phyloP scores from a whole-genome alignment of 257 asterid genomes.

The Penstemon newberryi region DNA sequence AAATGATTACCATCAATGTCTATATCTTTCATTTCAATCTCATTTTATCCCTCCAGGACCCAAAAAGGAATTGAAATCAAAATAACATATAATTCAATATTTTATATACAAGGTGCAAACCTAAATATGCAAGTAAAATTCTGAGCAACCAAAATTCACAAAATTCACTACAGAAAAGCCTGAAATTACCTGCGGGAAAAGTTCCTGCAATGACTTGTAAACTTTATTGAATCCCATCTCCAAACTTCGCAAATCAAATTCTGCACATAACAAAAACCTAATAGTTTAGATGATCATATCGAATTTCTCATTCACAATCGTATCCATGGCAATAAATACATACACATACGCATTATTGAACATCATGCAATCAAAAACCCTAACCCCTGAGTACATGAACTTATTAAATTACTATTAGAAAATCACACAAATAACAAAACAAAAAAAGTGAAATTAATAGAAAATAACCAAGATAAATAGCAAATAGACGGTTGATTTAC shows the following conservation, averaged over 20 bases:
- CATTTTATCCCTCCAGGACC: not conserved
- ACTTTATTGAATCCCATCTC: conserved; percentile 40
- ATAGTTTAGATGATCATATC: conserved; percentile 10
- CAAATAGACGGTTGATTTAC: conserved; percentile 1
- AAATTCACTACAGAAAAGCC: not conserved
- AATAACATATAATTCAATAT: not conserved
- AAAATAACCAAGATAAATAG: conserved; percentile 6
- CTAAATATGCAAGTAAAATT: not conserved
- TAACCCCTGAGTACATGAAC: conserved; percentile 7
- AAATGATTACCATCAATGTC: not conserved
- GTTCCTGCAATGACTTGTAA: conserved; percentile 29
- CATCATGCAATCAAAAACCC: conserved; percentile 26
- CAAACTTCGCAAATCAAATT: conserved; percentile 22
- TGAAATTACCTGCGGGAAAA: conserved; percentile 51
- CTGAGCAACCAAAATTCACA: conserved; percentile 5
- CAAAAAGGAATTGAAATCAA: not conserved
- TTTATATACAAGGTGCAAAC: not conserved
- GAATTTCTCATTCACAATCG: conserved; percentile 3
- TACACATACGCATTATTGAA: not conserved
- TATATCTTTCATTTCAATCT: not conserved
- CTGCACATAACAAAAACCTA: conserved; percentile 15
- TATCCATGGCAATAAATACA: not conserved
- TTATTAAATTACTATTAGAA: not conserved
- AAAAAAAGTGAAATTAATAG: not conserved
- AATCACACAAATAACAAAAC: not conserved